Evolutionary conservation across 2,329 filamentous ascomycete genomes (phyloP), one percentile per base, ranked within the genome.

Genomic region (Elsinoe arachidis): DNA sequence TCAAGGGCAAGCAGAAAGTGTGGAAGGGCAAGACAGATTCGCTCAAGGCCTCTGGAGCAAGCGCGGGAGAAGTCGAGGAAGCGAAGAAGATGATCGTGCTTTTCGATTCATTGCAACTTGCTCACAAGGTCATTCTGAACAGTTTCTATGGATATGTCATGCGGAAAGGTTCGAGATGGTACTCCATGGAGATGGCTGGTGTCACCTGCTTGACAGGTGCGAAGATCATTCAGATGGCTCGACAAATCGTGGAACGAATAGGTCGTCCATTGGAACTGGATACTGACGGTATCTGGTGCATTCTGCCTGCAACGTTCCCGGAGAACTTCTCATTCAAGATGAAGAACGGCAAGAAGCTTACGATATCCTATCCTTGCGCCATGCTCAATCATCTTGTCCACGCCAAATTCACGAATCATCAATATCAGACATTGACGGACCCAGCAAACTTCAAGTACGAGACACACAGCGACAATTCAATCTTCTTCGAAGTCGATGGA

Each of bases 101-200:
- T 3, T 99, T 89, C 69, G 93, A 99, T 70, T 99, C 93, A 0
- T 78, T 99, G 58, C 95, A 99, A 71, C 78, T 99, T 65, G 93
- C 93, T 0, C 93, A 99, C 77, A 99, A 99, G 71, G 93, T 99
- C 75, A 99, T 99, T 79, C 72, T 99, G 57, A 99, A 99, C 76
- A 96, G 90, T 57, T 99, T 99, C 76, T 99, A 99, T 65, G 93
- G 93, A 62, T 99, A 99, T 69, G 93, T 97, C 70, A 99, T 99
- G 93, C 82, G 93, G 75, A 99, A 99, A 70, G 93, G 93, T 34
- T 99, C 93, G 37, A 84, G 93, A 57, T 99, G 93, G 93, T 99
- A 99, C 70, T 99, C 93, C 15, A 86, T 99, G 81, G 93, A 99
- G 70, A 99, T 99, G 93, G 93, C 95, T 14, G 93, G 93, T 65